phyloP scores from a whole-genome alignment of 2,329 filamentous ascomycete species.

The Fusarium mundagurra region DNA sequence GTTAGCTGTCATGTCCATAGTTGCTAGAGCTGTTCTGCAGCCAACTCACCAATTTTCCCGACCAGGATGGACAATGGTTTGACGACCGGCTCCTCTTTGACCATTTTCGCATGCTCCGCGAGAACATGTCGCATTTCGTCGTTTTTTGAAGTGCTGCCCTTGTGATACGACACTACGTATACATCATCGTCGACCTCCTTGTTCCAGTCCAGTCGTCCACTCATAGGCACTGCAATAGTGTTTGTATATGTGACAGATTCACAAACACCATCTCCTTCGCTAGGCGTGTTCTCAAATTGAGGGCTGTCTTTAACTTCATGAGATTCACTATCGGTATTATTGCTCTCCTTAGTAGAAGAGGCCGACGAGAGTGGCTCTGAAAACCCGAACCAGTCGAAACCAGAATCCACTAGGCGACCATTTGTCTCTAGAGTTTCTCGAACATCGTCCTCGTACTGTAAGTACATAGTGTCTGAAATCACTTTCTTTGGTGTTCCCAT shows the following conservation, averaged over 20 bases:
- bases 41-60: not conserved
- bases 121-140: not conserved
- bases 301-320: too few species aligned
- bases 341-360: fast-evolving
- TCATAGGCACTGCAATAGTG: not conserved
- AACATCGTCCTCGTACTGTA: not conserved
- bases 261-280: too few species aligned
- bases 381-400: not conserved
- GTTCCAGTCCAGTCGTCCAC: not conserved
- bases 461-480: not conserved
- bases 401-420: not conserved
- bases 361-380: fast-evolving
- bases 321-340: not conserved
- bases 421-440: too few species aligned
- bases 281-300: too few species aligned
- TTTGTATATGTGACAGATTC: too few species aligned
- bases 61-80: not conserved
- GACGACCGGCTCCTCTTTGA: not conserved
- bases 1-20: not conserved
- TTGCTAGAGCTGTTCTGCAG: fast-evolving
- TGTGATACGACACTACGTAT: not conserved
- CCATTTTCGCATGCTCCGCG: fast-evolving
- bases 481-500: not conserved
- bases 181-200: too few species aligned
- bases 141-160: not conserved